Evolutionary conservation across 2,329 filamentous ascomycete genomes (phyloP), one percentile per base, ranked within the genome.

Genomic region (Aspergillus intermedius): DNA sequence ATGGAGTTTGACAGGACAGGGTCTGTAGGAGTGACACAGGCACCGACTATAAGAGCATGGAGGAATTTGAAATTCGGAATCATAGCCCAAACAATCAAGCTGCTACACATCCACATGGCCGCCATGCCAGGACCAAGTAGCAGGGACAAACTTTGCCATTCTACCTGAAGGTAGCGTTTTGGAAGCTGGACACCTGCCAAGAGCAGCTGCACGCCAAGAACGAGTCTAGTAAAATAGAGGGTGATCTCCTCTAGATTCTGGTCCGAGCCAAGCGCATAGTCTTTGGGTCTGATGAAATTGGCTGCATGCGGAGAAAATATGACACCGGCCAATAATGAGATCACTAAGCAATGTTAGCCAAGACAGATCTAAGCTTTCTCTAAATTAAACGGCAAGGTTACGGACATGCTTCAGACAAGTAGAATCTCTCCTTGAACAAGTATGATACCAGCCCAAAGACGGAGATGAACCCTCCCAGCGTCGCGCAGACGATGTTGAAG

Each of bases 371-470:
- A 19, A 19, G 10, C 17, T 40, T 21, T 40, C 17, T 40, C 22
- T 10, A 30, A 13, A 21, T 28, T 30, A 9, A 41, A 42, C 23
- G 21, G 21, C 13, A 43, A 19, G 17, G 19, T 19, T 22, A 81
- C 86, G 66, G 74, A 91, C 88, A 74, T 46, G 91, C 88, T 78
- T 96, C 91, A 1, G 89, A 95, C 1, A 96, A 78, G 65, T 95
- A 95, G 64, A 88, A 91, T 49, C 83, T 86, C 71, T 95, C 91
- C 64, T 96, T 95, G 63, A 88, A 78, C 15, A 95, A 78, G 63
- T 90, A 95, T 1, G 89, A 95, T 0, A 96, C 88, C 40, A 96
- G 73, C 3, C 89, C 90, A 62, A 95, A 96, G n/a, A 94, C 58
- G 0, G 88, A 89, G 53, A 96, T 83, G 72, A 94, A 96, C 1